phyloP scores from a whole-genome alignment of 305 asterid genomes.

The Caryopteris hybrid region DNA sequence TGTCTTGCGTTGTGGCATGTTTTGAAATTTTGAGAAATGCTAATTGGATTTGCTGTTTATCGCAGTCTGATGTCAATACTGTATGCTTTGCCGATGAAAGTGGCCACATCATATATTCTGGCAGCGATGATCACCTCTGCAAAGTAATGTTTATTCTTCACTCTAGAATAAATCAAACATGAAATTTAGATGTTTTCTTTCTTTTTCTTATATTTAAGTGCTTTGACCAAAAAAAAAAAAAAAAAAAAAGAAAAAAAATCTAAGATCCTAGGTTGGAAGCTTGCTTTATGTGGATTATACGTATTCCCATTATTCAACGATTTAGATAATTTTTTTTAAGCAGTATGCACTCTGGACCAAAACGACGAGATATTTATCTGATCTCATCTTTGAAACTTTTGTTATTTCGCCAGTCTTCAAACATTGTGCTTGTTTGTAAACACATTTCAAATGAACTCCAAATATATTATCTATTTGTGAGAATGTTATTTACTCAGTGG shows the following conservation, averaged over 20 bases:
- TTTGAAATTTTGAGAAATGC: slow-evolving; percentile 5
- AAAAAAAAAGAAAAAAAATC: no score
- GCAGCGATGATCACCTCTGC: slow-evolving; percentile 93
- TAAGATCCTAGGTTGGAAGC: not conserved
- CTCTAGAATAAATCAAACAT: slow-evolving; percentile 8
- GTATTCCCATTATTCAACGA: no score
- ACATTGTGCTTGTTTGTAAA: no score
- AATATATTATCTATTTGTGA: not conserved
- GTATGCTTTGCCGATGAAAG: slow-evolving; percentile 98
- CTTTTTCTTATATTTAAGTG: not conserved
- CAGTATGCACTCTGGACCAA: not conserved
- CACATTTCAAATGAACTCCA: no score
- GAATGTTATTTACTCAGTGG: no score
- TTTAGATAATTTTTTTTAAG: no score
- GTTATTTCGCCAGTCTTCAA: no score
- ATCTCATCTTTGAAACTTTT: no score
- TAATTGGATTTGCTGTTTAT: slow-evolving; percentile 20
- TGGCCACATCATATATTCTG: slow-evolving; percentile 90
- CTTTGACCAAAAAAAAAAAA: no score
- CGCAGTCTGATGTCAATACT: slow-evolving; percentile 95
- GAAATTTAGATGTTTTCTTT: not conserved
- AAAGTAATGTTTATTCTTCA: slow-evolving; percentile 50
- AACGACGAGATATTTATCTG: not conserved
- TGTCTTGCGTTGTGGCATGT: not conserved
- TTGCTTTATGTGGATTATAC: not conserved